Evolutionary conservation across 2,329 filamentous ascomycete genomes (phyloP).

Genomic region (Diaporthe sp.): DNA sequence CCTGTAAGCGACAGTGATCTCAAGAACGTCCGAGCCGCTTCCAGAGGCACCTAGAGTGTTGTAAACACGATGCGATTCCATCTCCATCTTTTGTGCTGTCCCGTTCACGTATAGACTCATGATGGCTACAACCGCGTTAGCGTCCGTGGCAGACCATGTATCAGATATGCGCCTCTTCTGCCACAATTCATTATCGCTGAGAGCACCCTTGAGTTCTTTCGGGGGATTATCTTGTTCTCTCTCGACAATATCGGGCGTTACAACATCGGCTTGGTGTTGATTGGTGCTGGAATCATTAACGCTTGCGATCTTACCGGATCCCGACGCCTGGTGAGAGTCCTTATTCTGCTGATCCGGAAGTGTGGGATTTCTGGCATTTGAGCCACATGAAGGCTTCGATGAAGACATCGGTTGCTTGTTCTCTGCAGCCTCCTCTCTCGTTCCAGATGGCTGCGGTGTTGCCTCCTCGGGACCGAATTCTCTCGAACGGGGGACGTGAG

Average conservation of each 20-base stretch:
- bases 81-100: not conserved
- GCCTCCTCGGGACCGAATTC: too few relatives aligned
- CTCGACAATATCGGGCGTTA: not conserved
- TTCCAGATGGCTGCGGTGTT: too few relatives aligned
- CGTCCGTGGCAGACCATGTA: not conserved
- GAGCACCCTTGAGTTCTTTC: not conserved
- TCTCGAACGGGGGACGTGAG: too few relatives aligned
- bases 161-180: not conserved
- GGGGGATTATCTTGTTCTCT: not conserved
- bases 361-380: too few relatives aligned
- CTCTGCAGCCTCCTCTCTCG: too few relatives aligned
- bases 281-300: too few relatives aligned
- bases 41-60: not conserved
- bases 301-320: too few relatives aligned
- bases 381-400: too few relatives aligned
- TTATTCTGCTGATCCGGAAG: too few relatives aligned
- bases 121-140: not conserved
- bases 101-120: constrained; percentile 14
- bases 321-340: too few relatives aligned
- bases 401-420: too few relatives aligned
- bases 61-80: not conserved
- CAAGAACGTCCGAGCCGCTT: not conserved
- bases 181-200: not conserved
- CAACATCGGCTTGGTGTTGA: too few relatives aligned
- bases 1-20: constrained; percentile 22